Conservation (phyloP, 805 yeast species). For the Metschnikowia dekortorum region DNA sequence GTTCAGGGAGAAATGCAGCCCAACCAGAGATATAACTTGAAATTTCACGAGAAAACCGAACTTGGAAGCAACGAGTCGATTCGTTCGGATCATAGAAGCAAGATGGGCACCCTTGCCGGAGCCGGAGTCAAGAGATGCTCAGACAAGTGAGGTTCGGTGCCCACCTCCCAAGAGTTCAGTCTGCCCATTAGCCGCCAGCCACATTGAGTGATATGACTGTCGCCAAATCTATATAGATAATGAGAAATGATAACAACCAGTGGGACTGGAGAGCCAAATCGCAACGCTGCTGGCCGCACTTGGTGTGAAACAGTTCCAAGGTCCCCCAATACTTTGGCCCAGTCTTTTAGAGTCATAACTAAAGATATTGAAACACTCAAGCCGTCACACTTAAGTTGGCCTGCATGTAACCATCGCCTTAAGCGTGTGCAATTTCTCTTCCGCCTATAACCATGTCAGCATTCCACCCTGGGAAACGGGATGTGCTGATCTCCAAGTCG, state of each 20-base stretch:
- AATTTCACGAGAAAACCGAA: constrained; percentile 78
- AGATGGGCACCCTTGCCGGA: constrained; percentile 46
- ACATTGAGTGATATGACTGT: neutral
- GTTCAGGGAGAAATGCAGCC: constrained; percentile 71
- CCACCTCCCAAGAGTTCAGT: neutral
- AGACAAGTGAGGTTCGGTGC: constrained; percentile 2
- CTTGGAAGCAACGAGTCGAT: constrained; percentile 85
- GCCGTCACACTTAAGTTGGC: neutral
- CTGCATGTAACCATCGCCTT: neutral
- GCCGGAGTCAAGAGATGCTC: constrained; percentile 43
- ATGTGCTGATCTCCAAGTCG: constrained; percentile 61
- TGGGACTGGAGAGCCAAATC: neutral
- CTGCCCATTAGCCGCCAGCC: too few species aligned
- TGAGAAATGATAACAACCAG: neutral
- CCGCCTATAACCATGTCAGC: constrained; percentile 8
- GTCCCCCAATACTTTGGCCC: neutral
- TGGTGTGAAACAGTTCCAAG: neutral
- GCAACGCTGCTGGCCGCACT: neutral
- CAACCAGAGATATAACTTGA: constrained; percentile 46
- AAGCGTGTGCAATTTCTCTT: neutral
- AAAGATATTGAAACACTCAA: too few species aligned
- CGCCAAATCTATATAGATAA: neutral
- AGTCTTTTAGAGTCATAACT: neutral
- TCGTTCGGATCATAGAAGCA: constrained; percentile 44
- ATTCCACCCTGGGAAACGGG: constrained; percentile 28